These are phyloP conservation scores for Nitzschia sp. DNA, from an alignment of 108 stramenopile species.

Conservation along the genomic window DNA sequence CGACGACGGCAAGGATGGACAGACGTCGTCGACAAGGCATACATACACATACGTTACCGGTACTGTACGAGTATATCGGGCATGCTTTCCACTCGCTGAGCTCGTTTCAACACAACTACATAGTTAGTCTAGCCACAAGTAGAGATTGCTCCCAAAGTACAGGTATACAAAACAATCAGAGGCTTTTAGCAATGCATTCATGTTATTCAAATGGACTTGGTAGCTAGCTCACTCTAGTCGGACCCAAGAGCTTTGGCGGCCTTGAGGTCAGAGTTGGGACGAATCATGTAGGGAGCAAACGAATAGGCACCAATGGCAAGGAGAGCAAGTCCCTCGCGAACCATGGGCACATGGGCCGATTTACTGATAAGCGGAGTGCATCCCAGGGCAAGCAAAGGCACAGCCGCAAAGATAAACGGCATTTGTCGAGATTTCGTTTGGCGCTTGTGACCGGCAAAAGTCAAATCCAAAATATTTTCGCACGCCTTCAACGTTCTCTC, in stretches of 20 bases:
- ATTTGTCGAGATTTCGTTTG: conserved; percentile 20
- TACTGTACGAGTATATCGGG: too few species aligned
- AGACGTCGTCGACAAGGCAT: too few species aligned
- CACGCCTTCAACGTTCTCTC: conserved; percentile 76
- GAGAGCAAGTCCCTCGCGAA: conserved; percentile 16
- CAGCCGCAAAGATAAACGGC: conserved; percentile 14
- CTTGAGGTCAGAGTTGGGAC: conserved; percentile 5
- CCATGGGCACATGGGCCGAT: background rate
- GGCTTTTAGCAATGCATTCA: too few species aligned
- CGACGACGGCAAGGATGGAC: too few species aligned
- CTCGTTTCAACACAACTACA: too few species aligned
- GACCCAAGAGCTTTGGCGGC: conserved; percentile 1
- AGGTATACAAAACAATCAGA: too few species aligned
- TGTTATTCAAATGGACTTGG: too few species aligned
- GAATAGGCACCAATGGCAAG: conserved; percentile 27
- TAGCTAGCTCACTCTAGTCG: background rate
- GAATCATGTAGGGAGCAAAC: conserved; percentile 11
- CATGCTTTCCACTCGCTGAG: too few species aligned
- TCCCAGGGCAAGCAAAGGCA: conserved; percentile 12
- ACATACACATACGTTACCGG: too few species aligned
- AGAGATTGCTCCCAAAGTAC: too few species aligned
- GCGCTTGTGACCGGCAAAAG: conserved; percentile 32
- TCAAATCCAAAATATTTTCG: conserved; percentile 61
- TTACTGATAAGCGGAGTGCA: background rate
- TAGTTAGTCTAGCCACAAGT: too few species aligned